Conservation (phyloP, 176 grass and related monocot species). For the Juncus effusus region DNA sequence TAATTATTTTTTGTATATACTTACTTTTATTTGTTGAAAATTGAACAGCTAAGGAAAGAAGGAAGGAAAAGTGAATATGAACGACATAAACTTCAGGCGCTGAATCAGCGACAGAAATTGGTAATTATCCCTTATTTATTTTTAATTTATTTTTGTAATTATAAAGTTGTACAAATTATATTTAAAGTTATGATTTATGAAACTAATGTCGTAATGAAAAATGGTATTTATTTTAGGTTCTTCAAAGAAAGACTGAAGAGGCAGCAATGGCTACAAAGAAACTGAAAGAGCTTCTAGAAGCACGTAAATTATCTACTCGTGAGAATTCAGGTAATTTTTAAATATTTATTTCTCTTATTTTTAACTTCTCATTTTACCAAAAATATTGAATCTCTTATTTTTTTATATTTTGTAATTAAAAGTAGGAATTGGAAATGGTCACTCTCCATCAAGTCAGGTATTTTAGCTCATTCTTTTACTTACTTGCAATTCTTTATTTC, state of each 20-base stretch:
- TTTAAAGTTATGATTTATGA: conserved; percentile 3
- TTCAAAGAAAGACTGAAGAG: conserved; percentile 98
- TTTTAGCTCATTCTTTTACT: conserved; percentile 28
- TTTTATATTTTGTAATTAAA: conserved; percentile 32
- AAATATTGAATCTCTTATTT: conserved; percentile 5
- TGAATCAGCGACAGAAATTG: conserved; percentile 96
- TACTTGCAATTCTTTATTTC: conserved; percentile 18
- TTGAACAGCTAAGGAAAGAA: conserved; percentile 71
- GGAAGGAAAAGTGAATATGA: conserved; percentile 97
- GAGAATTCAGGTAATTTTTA: conserved; percentile 53
- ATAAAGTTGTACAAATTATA: background rate
- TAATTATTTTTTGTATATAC: background rate
- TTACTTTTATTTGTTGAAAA: conserved; percentile 10
- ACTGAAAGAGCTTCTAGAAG: conserved; percentile 95
- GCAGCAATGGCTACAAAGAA: conserved; percentile 98
- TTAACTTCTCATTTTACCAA: background rate
- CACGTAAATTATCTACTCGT: conserved; percentile 75
- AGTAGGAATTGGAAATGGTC: conserved; percentile 57
- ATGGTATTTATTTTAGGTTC: conserved; percentile 43
- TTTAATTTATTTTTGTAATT: background rate
- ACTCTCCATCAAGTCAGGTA: conserved; percentile 70
- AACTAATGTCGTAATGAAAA: conserved; percentile 21
- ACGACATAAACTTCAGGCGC: conserved; percentile 90
- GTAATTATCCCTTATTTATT: conserved; percentile 31
- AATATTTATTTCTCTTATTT: conserved; percentile 21